Base-by-base conservation (phyloP, 192 early-diverging fungal genomes). In the Chytriomyces sp. region DNA sequence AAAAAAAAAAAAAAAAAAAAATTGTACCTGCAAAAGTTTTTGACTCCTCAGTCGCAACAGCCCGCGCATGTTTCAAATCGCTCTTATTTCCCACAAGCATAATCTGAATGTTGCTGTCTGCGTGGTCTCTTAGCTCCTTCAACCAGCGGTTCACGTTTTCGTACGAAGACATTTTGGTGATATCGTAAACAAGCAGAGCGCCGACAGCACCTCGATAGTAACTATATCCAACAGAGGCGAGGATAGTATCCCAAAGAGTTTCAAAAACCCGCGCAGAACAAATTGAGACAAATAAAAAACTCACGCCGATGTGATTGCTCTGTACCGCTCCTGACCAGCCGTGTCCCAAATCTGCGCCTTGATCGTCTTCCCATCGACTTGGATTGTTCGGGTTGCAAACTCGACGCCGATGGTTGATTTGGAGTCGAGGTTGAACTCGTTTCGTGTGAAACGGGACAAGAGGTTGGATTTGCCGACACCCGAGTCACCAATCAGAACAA, bases 271-370 rank as follows among this genome's bases (percentile, higher is more conserved):
- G 28, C 28, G 28, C 28, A 35, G 28, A 35, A 35, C 28, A 35
- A 35, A 35, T 20, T 7, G 44, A 75, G 53, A 61, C 11, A 3
- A 57, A 35, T 35, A 57, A 18, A 20, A 50, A n/a, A 86, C 85
- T 43, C 85, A 89, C 86, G 88, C 88, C 70, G 78, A 81, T 11
- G 88, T 89, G 68, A 86, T 86, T 16, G 83, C 85, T 63, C 87
- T 61, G 83, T 86, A 86, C 18, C 86, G 75, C 72, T 93, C 92
- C 83, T 93, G 91, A 72, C 89, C 90, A 79, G 95, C 97, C 69
- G 97, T 99, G 87, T 99, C 97, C 97, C 97, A 99, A 84, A 99
- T 98, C 83, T 99, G 97, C 60, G 95, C 95, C 86, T 98, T 99
- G 85, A 99, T 96, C 18, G 93, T 96, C 88, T 99, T 99, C 72